Evolutionary conservation across 2,329 filamentous ascomycete species (phyloP), one percentile per base, ranked within the genome.

Genomic region (Pseudogymnoascus sp.): DNA sequence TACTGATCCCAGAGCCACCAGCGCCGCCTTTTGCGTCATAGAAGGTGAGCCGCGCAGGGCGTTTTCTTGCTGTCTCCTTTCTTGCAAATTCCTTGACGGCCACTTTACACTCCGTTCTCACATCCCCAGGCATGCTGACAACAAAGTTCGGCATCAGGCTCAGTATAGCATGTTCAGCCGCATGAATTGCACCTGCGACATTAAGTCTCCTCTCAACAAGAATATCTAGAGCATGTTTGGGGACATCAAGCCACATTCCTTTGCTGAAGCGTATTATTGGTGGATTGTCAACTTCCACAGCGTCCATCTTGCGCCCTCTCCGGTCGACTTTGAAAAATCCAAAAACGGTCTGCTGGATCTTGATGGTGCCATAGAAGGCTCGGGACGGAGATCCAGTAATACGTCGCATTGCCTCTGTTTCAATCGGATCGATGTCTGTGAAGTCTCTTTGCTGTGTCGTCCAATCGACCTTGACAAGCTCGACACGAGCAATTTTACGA

Each of bases 321-420:
- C 88, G 89, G 75, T 97, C 93, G n/a, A 97, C 79, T 73, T 97
- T 97, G 82, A 97, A 97, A 78, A 95, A 99, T 1, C 95, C 95
- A 73, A 96, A 97, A 1, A 99, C 92, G 31, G 90, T 88, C 67
- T 93, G 89, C 66, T 88, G 85, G 70, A 97, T 93, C 69, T 89
- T 88, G 72, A 99, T 93, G 0, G 85, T 79, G 37, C 95, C 95
- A 72, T 91, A 93, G 76, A 91, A 97, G 1, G 93, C 93, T 65
- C 86, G 83, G 0, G 83, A 89, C 3, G 80, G 75, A 0, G 86
- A 88, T 0, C 77, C 78, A 0, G 75, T 67, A 38, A 97, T 90
- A 16, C 81, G 83, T 6, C 91, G 87, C 66, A 96, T 92, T 2
- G 88, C 88, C 76, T 97, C 91, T 0, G 91, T 97, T 75, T 96